phyloP scores from a whole-genome alignment of 164 flowering plant species.

The Cinnamomum chago region DNA sequence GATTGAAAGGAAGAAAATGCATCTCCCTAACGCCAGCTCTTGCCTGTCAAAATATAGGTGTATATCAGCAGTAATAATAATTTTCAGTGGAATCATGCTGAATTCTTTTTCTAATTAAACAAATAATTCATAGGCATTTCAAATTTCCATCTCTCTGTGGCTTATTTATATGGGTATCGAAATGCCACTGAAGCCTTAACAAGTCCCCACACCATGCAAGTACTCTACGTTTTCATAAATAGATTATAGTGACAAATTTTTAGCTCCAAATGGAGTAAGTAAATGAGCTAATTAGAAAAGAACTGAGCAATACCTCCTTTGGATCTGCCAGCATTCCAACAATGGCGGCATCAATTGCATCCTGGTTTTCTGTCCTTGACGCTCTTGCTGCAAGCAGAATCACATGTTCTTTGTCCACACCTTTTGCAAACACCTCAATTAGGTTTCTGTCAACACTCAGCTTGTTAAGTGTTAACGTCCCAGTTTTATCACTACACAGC shows the following conservation, averaged over 20 bases:
- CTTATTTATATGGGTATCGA: too few relatives aligned
- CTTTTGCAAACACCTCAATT: slow-evolving; percentile 35
- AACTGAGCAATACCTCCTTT: slow-evolving; percentile 26
- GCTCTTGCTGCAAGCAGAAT: slow-evolving; percentile 38
- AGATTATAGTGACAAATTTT: too few relatives aligned
- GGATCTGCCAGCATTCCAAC: slow-evolving; percentile 44
- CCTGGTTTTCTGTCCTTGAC: slow-evolving; percentile 39
- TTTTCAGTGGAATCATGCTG: neutral
- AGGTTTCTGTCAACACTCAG: slow-evolving; percentile 35
- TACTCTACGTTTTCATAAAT: too few relatives aligned
- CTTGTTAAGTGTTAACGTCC: slow-evolving; percentile 37
- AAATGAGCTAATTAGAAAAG: neutral
- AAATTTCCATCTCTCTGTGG: too few relatives aligned
- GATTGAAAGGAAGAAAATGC: slow-evolving; percentile 40
- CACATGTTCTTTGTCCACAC: slow-evolving; percentile 34
- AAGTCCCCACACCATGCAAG: too few relatives aligned
- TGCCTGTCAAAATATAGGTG: slow-evolving; percentile 16
- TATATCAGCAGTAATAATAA: neutral
- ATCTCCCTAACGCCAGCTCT: slow-evolving; percentile 35
- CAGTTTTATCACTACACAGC: slow-evolving; percentile 42
- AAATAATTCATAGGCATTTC: too few relatives aligned
- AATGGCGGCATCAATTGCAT: slow-evolving; percentile 42
- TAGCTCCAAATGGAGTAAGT: neutral
- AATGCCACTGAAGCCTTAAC: too few relatives aligned
- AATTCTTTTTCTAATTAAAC: neutral